Percentiles rank a stretch among this genome's conserved stretches.
These are phyloP conservation scores for Nemania sp. DNA, from an alignment of 2,329 filamentous ascomycete genomes.

Conservation along the genomic window DNA sequence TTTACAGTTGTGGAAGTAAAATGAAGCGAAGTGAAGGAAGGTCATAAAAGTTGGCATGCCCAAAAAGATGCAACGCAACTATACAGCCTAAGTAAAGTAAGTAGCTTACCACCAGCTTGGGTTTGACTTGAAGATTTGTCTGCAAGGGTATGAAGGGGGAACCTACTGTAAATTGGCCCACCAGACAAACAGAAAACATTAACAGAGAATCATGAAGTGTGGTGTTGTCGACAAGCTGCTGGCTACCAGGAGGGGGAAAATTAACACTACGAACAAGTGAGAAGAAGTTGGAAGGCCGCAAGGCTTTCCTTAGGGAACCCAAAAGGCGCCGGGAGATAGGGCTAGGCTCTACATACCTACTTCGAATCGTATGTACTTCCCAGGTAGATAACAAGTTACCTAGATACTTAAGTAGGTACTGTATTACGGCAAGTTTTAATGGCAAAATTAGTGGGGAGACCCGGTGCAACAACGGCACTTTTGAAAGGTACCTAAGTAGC, in stretches of 20 bases:
- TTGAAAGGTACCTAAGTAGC: no score
- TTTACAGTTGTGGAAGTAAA: slow-evolving; percentile 26
- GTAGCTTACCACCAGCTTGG: slow-evolving; percentile 12
- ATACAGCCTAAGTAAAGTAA: not conserved
- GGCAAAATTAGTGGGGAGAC: no score
- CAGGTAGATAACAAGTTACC: no score
- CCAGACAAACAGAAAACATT: slow-evolving; percentile 23
- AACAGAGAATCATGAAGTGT: slow-evolving; percentile 9
- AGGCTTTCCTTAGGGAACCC: not conserved
- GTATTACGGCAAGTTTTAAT: no score
- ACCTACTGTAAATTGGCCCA: not conserved
- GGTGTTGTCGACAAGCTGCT: slow-evolving; percentile 4
- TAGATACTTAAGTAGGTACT: no score
- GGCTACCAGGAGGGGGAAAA: not conserved
- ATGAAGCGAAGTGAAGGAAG: slow-evolving; percentile 9
- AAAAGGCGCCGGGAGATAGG: not conserved
- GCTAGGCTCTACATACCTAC: slow-evolving; percentile 10
- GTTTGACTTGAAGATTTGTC: not conserved
- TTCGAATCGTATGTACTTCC: no score
- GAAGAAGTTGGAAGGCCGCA: slow-evolving; percentile 5
- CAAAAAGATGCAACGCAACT: slow-evolving; percentile 24
- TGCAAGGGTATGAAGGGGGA: not conserved
- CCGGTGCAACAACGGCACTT: no score
- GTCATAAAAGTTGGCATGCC: slow-evolving; percentile 15
- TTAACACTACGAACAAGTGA: slow-evolving; percentile 1